phyloP scores from a whole-genome alignment of 495 filamentous ascomycete species.

The Aspergillus sclerotiicarbonarius region DNA sequence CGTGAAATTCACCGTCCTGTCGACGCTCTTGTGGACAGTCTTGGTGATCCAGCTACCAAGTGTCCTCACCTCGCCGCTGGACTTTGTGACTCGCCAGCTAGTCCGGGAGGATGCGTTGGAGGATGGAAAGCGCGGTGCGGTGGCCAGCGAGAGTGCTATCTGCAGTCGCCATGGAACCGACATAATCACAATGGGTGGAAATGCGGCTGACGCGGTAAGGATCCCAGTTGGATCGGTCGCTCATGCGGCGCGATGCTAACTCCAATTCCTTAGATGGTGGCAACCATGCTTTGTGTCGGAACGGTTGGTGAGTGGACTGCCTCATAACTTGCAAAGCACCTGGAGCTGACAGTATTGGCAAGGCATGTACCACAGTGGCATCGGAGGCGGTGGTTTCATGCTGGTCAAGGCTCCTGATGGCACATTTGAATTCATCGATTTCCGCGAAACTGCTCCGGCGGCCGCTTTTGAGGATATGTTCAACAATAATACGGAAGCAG shows the following conservation, averaged over 20 bases:
- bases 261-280: constrained; percentile 50
- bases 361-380: constrained; percentile 83
- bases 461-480: constrained; percentile 81
- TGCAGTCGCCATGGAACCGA: constrained; percentile 77
- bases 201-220: constrained; percentile 70
- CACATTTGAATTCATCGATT: constrained; percentile 75
- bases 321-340: background rate
- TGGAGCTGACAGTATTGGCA: constrained; percentile 5
- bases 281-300: constrained; percentile 71
- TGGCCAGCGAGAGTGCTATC: constrained; percentile 73
- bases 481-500: constrained; percentile 49
- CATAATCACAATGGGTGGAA: constrained; percentile 65
- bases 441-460: constrained; percentile 79
- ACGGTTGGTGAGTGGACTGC: constrained; percentile 54
- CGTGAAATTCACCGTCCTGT: constrained; percentile 19
- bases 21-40: constrained; percentile 22
- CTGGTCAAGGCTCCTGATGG: constrained; percentile 65
- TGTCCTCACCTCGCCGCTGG: constrained; percentile 25
- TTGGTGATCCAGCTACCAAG: constrained; percentile 25
- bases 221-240: background rate
- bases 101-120: constrained; percentile 9
- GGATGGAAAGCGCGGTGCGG: constrained; percentile 60
- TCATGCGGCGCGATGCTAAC: background rate
- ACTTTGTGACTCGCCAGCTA: constrained; percentile 9
- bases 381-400: constrained; percentile 89